These are phyloP conservation scores for Cadophora sp. DNA, from an alignment of 2,329 filamentous ascomycete species.

Conservation along the genomic window DNA sequence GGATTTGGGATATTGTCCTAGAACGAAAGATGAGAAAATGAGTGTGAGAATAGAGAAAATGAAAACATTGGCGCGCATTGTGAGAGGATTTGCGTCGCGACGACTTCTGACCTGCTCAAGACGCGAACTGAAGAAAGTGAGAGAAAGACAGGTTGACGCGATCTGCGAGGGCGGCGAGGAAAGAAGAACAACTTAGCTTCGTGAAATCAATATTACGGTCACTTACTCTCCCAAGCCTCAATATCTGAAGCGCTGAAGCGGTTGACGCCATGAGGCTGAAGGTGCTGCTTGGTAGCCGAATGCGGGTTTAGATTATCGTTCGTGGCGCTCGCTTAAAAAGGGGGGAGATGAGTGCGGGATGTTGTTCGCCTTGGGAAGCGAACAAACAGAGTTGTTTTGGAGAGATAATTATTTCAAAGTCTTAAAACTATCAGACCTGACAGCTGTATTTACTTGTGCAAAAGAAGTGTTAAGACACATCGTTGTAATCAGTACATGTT, in stretches of 20 bases:
- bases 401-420: too few relatives aligned
- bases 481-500: too few relatives aligned
- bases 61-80: slow-evolving; percentile 22
- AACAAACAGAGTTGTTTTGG: too few relatives aligned
- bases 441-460: too few relatives aligned
- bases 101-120: not conserved
- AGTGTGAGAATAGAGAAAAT: slow-evolving; percentile 7
- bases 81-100: slow-evolving; percentile 15
- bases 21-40: slow-evolving; percentile 22
- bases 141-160: not conserved
- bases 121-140: slow-evolving; percentile 3
- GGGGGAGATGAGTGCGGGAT: slow-evolving; percentile 9
- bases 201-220: slow-evolving; percentile 14
- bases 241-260: slow-evolving; percentile 14
- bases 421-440: too few relatives aligned
- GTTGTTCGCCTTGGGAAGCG: not conserved
- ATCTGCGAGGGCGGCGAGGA: not conserved
- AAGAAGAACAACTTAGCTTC: slow-evolving; percentile 6
- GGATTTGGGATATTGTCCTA: slow-evolving; percentile 34
- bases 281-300: slow-evolving; percentile 13
- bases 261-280: slow-evolving; percentile 21
- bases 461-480: too few relatives aligned
- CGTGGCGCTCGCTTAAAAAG: slow-evolving; percentile 17
- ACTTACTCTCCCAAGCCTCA: not conserved
- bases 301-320: slow-evolving; percentile 13